phyloP scores from a whole-genome alignment of 257 asterid species.

The Echium plantagineum region DNA sequence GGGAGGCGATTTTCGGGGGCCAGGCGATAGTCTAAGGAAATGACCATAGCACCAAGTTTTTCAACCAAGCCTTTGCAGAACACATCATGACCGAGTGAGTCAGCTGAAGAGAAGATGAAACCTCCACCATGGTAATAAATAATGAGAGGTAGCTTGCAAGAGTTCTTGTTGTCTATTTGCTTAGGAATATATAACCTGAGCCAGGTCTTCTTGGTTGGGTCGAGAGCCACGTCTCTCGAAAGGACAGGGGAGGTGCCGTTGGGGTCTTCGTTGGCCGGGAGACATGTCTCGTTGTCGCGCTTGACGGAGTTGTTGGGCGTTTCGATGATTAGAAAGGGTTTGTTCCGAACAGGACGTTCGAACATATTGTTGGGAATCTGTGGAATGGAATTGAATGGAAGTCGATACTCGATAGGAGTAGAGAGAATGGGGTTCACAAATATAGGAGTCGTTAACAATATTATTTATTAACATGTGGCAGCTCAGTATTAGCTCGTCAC shows the following conservation, averaged over 20 bases:
- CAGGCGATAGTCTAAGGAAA: constrained; percentile 43
- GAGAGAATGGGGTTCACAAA: too few relatives aligned
- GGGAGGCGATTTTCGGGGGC: constrained; percentile 39
- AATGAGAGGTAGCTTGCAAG: constrained; percentile 30
- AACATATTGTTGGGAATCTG: constrained; percentile 11
- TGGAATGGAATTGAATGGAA: too few relatives aligned
- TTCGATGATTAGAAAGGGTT: constrained; percentile 26
- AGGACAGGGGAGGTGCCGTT: constrained; percentile 18
- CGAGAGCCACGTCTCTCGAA: constrained; percentile 32
- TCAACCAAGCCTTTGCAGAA: constrained; percentile 27
- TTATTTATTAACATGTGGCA: too few relatives aligned
- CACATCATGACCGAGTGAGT: constrained; percentile 12
- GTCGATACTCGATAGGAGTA: too few relatives aligned
- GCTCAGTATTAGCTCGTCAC: too few relatives aligned
- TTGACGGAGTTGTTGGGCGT: constrained; percentile 21
- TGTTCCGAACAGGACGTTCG: constrained; percentile 22
- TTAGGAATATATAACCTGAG: constrained; percentile 34
- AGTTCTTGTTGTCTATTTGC: neutral
- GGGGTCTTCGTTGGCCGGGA: constrained; percentile 20
- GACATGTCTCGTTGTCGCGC: constrained; percentile 16
- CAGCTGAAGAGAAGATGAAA: constrained; percentile 28
- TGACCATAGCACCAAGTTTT: constrained; percentile 19
- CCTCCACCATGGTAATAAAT: constrained; percentile 50
- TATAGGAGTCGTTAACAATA: too few relatives aligned
- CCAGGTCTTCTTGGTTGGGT: constrained; percentile 30